Evolutionary conservation across 2,329 filamentous ascomycete genomes (phyloP), one percentile per base, ranked within the genome.

Genomic region (Chaetomium olivaceum): DNA sequence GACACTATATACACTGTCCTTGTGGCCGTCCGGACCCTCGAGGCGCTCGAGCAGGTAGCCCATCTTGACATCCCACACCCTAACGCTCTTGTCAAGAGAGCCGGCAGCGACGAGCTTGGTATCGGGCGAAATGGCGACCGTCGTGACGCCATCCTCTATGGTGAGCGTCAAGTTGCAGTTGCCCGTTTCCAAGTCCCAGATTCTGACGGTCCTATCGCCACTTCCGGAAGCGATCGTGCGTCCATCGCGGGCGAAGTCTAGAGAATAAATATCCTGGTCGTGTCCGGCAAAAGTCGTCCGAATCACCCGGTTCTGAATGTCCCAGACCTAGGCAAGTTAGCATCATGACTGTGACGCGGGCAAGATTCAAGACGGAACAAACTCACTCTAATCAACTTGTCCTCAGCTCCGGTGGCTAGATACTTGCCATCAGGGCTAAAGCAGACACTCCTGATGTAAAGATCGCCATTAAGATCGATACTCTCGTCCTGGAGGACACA

Each of bases 361-460:
- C 4, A 21, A 27, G 19, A 19, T 3, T 19, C 25, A 8, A n/a
- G 5, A 2, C 1, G 2, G 5, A n/a, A 14, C n/a, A 6, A 36
- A 67, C 90, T 81, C 85, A 94, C 93, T 73, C 95, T 85, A 76
- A 99, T 98, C 74, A 97, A 86, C 82, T 97, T 98, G 79, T 99
- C 95, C 77, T 99, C 95, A 1, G 95, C 95, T 76, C 95, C 95
- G 19, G 95, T 99, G 4, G 95, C 95, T 39, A 99, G 86, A 73
- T 92, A 97, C 74, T 91, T 90, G 67, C 95, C 94, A 77, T 98
- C 93, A 14, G 95, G 95, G 76, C 94, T 98, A 84, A 99, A 99
- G 83, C 95, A 99, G 62, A 99, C 95, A 74, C 94, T 98, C 73
- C 95, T 85, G 73, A 99, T 99, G 78, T 98, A 99, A 36, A 99